phyloP scores from a whole-genome alignment of 805 yeast genomes.

The Candida chauliodis region DNA sequence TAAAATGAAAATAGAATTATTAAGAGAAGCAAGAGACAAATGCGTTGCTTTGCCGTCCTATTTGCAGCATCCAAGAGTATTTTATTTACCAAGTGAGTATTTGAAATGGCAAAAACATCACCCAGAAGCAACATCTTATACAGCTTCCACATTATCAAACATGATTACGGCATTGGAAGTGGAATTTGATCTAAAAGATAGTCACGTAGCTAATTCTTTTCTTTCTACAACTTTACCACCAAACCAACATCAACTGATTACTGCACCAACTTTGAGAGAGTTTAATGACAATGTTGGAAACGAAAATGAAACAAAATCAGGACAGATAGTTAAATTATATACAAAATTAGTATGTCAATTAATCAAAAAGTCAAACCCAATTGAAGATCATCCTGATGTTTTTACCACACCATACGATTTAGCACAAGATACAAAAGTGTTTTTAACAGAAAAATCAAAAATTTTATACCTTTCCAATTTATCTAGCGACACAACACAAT shows the following conservation, averaged over 20 bases:
- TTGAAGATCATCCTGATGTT: conserved; percentile 51
- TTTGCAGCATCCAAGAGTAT: conserved; percentile 70
- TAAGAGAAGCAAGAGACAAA: conserved; percentile 78
- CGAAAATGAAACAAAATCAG: conserved; percentile 27
- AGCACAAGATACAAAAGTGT: conserved; percentile 65
- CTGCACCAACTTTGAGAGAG: too few relatives aligned
- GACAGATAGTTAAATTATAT: conserved; percentile 42
- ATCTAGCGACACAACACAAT: conserved; percentile 83
- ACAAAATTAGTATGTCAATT: conserved; percentile 45
- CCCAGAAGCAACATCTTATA: conserved; percentile 45
- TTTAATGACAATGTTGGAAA: background rate
- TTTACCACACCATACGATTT: conserved; percentile 75
- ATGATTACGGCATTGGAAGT: conserved; percentile 49
- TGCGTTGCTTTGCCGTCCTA: conserved; percentile 68
- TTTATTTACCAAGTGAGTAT: conserved; percentile 74
- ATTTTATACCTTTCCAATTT: conserved; percentile 78
- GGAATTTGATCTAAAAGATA: conserved; percentile 19
- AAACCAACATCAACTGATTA: conserved; percentile 5
- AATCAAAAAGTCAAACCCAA: conserved; percentile 44
- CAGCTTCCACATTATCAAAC: conserved; percentile 33
- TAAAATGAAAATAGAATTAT: conserved; percentile 73
- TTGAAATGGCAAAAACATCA: conserved; percentile 62
- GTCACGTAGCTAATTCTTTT: conserved; percentile 2
- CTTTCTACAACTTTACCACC: conserved; percentile 11
- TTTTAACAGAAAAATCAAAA: conserved; percentile 67